Conservation (phyloP, 768 basidiomycete species). For the Leucocoprinus leucothites region DNA sequence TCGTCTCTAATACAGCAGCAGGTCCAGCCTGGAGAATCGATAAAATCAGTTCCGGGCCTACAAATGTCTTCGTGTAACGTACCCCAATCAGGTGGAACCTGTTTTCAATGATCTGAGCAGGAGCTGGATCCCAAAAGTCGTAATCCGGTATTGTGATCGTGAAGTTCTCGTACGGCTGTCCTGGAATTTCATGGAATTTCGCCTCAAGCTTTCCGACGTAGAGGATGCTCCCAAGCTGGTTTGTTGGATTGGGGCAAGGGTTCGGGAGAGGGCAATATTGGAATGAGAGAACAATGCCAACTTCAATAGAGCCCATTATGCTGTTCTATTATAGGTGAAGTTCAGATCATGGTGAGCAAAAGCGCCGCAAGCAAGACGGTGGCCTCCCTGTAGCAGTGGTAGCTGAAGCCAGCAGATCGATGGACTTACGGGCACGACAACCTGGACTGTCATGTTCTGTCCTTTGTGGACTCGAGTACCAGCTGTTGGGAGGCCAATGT, state of each 20-base stretch:
- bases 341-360: background rate
- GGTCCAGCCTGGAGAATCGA: conserved; percentile 23
- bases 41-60: too few relatives aligned
- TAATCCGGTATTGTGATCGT: conserved; percentile 16
- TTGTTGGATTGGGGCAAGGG: conserved; percentile 19
- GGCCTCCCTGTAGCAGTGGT: too few relatives aligned
- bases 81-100: conserved; percentile 14
- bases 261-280: conserved; percentile 25
- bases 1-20: conserved; percentile 22
- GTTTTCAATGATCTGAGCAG: conserved; percentile 24
- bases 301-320: conserved; percentile 37
- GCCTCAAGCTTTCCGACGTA: conserved; percentile 40
- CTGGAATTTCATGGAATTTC: conserved; percentile 24
- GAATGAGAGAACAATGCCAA: conserved; percentile 41
- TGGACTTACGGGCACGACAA: conserved; percentile 35
- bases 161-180: conserved; percentile 43
- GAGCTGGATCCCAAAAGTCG: conserved; percentile 18
- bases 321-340: conserved; percentile 25
- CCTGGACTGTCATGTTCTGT: conserved; percentile 29
- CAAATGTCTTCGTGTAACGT: too few relatives aligned
- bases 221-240: conserved; percentile 34
- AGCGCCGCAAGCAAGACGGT: too few relatives aligned
- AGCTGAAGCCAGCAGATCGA: too few relatives aligned
- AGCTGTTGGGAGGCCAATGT: conserved; percentile 29
- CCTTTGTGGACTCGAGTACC: conserved; percentile 27